phyloP scores from a whole-genome alignment of 2,329 filamentous ascomycete species.

The Aspergillus texensis region DNA sequence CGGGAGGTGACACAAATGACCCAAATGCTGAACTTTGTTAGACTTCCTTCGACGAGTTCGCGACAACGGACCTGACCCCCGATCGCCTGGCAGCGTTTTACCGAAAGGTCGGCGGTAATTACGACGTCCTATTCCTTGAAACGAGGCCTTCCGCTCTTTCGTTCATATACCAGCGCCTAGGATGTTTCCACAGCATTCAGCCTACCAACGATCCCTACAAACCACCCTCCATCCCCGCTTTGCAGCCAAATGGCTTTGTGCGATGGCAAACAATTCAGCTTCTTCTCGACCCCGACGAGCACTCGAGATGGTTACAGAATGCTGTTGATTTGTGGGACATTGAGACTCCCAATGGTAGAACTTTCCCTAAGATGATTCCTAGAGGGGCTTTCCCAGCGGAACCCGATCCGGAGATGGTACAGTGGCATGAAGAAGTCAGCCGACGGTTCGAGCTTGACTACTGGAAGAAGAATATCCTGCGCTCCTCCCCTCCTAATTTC shows the following conservation, averaged over 20 bases:
- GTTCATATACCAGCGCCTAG: constrained; percentile 88
- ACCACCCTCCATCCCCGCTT: constrained; percentile 75
- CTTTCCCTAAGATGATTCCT: constrained; percentile 64
- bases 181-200: constrained; percentile 85
- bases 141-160: constrained; percentile 76
- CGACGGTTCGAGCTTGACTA: constrained; percentile 68
- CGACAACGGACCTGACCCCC: constrained; percentile 55
- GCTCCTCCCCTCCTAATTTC: constrained; percentile 36
- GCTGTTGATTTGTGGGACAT: constrained; percentile 78
- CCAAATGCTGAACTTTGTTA: constrained; percentile 15
- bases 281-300: constrained; percentile 82
- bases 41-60: constrained; percentile 36
- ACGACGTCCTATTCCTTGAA: constrained; percentile 77
- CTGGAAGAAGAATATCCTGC: constrained; percentile 42
- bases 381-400: constrained; percentile 71
- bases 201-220: constrained; percentile 70
- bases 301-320: constrained; percentile 79
- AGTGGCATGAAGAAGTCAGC: constrained; percentile 81
- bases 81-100: constrained; percentile 77
- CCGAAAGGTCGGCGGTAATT: constrained; percentile 72
- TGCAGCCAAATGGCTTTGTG: constrained; percentile 83
- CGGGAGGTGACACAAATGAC: not conserved
- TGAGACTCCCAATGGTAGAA: constrained; percentile 65
- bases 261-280: constrained; percentile 94
- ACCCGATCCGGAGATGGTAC: constrained; percentile 77